phyloP scores from a whole-genome alignment of 805 yeast genomes.

The Tetrapisispora arboricola region DNA sequence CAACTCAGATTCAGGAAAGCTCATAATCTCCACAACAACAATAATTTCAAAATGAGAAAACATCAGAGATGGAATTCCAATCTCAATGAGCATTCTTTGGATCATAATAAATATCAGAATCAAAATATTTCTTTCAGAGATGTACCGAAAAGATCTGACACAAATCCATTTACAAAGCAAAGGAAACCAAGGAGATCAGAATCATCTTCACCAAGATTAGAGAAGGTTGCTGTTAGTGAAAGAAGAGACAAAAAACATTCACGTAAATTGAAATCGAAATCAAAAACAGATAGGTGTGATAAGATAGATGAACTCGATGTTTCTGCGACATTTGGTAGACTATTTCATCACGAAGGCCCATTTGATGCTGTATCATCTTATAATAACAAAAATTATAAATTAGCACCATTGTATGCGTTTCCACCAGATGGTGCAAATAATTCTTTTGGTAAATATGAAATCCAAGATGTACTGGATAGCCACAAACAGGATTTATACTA shows the following conservation, averaged over 20 bases:
- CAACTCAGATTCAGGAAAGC: background rate
- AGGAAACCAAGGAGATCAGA: background rate
- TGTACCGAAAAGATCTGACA: background rate
- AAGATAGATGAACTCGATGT: conserved; percentile 94
- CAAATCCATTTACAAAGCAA: background rate
- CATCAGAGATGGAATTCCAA: background rate
- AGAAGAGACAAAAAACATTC: conserved; percentile 26
- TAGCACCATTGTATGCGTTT: conserved; percentile 91
- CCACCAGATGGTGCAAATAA: conserved; percentile 88
- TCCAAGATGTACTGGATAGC: conserved; percentile 16
- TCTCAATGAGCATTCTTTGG: background rate
- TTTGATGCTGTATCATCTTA: conserved; percentile 98
- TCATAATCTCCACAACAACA: background rate
- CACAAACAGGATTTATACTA: background rate
- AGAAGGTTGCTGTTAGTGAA: background rate
- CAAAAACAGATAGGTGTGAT: conserved; percentile 57
- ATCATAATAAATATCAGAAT: background rate
- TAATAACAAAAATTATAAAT: conserved; percentile 64
- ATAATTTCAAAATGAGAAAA: background rate
- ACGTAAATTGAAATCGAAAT: background rate
- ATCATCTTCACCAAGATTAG: background rate
- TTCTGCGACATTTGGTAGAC: conserved; percentile 86
- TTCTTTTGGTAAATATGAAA: conserved; percentile 37
- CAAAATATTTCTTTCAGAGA: background rate
- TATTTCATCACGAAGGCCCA: conserved; percentile 98